Conservation (phyloP, 768 basidiomycete genomes). For the Kwoniella mangroviensis region DNA sequence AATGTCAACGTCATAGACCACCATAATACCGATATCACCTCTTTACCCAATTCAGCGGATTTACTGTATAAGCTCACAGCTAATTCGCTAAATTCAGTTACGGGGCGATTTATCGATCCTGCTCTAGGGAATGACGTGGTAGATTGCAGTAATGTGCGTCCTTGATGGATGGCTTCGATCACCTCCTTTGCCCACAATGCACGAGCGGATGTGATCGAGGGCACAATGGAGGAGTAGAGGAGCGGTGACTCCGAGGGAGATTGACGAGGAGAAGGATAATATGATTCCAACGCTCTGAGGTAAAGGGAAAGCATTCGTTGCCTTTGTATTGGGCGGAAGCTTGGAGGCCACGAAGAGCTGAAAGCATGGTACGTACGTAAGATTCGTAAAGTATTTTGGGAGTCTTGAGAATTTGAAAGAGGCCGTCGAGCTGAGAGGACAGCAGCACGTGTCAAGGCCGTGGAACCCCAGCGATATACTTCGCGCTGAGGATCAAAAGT, state of each 20-base stretch:
- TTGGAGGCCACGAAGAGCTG: conserved; percentile 71
- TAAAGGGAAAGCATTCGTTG: conserved; percentile 72
- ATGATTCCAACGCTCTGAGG: conserved; percentile 68
- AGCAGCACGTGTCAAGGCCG: conserved; percentile 78
- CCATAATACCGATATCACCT: conserved; percentile 71
- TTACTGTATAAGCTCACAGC: conserved; percentile 30
- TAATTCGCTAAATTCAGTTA: conserved; percentile 78
- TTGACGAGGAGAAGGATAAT: conserved; percentile 32
- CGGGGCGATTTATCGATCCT: conserved; percentile 74
- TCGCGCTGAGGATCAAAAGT: conserved; percentile 72
- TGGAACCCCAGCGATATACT: conserved; percentile 83
- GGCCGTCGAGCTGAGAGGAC: conserved; percentile 66
- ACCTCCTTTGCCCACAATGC: conserved; percentile 69
- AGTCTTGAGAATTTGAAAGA: conserved; percentile 11
- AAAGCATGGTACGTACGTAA: conserved; percentile 56
- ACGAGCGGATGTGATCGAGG: conserved; percentile 28
- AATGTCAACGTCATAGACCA: conserved; percentile 94
- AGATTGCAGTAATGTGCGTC: conserved; percentile 69
- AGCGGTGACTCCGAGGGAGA: conserved; percentile 37
- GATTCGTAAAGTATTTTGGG: conserved; percentile 40
- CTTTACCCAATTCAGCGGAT: conserved; percentile 19
- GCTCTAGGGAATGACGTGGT: conserved; percentile 80
- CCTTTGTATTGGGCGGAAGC: conserved; percentile 77
- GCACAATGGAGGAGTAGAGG: conserved; percentile 21
- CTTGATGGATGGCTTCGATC: conserved; percentile 71